Evolutionary conservation across 768 basidiomycete species (phyloP).

Genomic region (Mycena polygramma): DNA sequence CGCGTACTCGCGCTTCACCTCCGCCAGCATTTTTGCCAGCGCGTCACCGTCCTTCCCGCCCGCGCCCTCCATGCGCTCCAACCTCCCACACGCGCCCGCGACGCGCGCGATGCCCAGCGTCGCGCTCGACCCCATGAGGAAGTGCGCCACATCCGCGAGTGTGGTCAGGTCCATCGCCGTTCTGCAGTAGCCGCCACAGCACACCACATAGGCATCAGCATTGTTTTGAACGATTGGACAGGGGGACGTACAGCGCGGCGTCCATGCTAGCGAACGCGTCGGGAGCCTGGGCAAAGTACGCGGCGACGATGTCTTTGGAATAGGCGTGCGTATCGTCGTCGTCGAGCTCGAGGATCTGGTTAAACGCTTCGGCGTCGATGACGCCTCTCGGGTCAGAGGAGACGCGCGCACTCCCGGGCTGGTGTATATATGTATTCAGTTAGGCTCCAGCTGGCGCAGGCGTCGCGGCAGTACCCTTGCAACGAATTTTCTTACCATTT

Average conservation of each 20-base stretch:
- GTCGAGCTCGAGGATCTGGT: slow-evolving; percentile 80
- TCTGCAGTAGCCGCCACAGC: slow-evolving; percentile 42
- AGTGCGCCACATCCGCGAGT: slow-evolving; percentile 76
- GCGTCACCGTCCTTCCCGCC: slow-evolving; percentile 52
- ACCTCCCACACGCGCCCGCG: slow-evolving; percentile 72
- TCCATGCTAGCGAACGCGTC: slow-evolving; percentile 72
- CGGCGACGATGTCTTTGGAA: slow-evolving; percentile 66
- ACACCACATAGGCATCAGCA: too few relatives aligned
- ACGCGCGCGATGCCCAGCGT: slow-evolving; percentile 76
- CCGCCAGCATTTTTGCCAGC: slow-evolving; percentile 52
- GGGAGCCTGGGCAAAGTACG: slow-evolving; percentile 73
- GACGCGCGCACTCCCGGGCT: not conserved
- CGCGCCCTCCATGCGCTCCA: slow-evolving; percentile 72
- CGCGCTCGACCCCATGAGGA: slow-evolving; percentile 84
- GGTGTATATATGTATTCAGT: not conserved
- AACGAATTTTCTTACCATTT: too few relatives aligned
- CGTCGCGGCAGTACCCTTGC: too few relatives aligned
- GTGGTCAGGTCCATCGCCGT: slow-evolving; percentile 59
- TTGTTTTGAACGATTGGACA: too few relatives aligned
- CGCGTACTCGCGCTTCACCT: slow-evolving; percentile 65
- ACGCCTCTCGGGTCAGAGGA: slow-evolving; percentile 34
- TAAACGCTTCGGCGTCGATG: slow-evolving; percentile 73
- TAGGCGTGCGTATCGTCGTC: slow-evolving; percentile 63
- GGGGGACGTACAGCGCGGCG: slow-evolving; percentile 65
- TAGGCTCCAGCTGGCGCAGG: too few relatives aligned